A percentile compares a stretch with the other conserved stretches of the same genome.
Evolutionary conservation across 345 rosid species (phyloP).

Genomic region (Salix udensis): DNA sequence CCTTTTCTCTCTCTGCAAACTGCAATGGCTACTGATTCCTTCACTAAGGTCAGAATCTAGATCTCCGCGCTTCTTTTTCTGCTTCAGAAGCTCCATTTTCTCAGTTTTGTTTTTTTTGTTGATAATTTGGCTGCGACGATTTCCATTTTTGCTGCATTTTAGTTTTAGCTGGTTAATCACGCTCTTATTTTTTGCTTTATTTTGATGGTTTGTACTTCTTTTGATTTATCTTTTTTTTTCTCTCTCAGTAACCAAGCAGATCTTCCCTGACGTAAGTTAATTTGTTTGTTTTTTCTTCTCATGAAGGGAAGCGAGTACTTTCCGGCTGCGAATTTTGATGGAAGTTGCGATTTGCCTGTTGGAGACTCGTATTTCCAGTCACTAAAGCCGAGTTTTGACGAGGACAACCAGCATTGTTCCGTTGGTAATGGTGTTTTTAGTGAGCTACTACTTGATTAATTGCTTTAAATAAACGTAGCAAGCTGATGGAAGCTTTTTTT

Average conservation of each 20-base stretch:
- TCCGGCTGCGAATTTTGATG: conserved; percentile 17
- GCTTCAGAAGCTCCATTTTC: neutral
- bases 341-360: conserved; percentile 27
- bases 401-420: conserved; percentile 34
- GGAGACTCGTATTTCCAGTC: conserved; percentile 36
- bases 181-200: neutral
- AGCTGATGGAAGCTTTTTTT: conserved; percentile 1
- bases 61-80: neutral
- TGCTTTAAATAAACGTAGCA: neutral
- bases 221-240: neutral
- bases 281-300: neutral
- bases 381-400: conserved; percentile 37
- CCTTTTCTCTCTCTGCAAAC: neutral
- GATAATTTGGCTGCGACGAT: neutral
- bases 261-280: too few relatives aligned
- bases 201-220: neutral
- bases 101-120: neutral
- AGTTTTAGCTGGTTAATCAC: neutral
- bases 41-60: conserved; percentile 24
- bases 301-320: conserved; percentile 25
- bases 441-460: neutral
- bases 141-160: neutral
- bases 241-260: neutral
- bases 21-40: conserved; percentile 27
- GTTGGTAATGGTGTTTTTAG: conserved; percentile 25